phyloP scores from a whole-genome alignment of 768 basidiomycete genomes.

The Leccinum truebloodii region DNA sequence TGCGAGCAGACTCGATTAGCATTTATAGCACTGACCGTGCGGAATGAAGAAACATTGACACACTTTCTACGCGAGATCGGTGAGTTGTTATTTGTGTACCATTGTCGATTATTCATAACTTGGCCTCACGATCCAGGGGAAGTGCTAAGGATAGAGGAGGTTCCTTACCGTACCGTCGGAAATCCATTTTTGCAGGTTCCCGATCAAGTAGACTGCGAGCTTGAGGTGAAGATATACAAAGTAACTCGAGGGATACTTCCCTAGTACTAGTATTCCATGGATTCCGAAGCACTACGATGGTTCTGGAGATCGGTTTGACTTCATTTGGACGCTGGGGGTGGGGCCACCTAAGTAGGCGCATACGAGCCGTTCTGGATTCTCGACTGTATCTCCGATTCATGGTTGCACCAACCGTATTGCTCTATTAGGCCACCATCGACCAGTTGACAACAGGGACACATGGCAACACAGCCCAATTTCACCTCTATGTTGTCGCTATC shows the following conservation, averaged over 20 bases:
- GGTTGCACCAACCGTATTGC: constrained; percentile 5
- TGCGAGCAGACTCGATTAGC: constrained; percentile 17
- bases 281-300: constrained; percentile 8
- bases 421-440: constrained; percentile 3
- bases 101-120: constrained; percentile 1
- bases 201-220: constrained; percentile 36
- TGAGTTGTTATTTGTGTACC: constrained; percentile 14
- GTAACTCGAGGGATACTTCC: constrained; percentile 29
- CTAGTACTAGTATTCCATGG: constrained; percentile 3
- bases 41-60: constrained; percentile 55
- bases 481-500: too few species aligned
- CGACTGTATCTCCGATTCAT: constrained; percentile 3
- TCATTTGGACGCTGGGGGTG: constrained; percentile 2
- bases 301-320: constrained; percentile 18
- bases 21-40: constrained; percentile 45
- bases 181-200: constrained; percentile 26
- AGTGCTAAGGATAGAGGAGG: constrained; percentile 26
- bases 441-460: neutral
- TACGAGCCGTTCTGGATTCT: constrained; percentile 2
- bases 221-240: constrained; percentile 27
- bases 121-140: constrained; percentile 15
- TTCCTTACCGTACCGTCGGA: constrained; percentile 19
- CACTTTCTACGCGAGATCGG: constrained; percentile 43
- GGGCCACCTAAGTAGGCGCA: constrained; percentile 2
- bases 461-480: neutral